A percentile compares a stretch with the other conserved stretches of the same genome.
Conservation (phyloP, 2,329 filamentous ascomycete species). For the Camptophora hylomeconis region DNA sequence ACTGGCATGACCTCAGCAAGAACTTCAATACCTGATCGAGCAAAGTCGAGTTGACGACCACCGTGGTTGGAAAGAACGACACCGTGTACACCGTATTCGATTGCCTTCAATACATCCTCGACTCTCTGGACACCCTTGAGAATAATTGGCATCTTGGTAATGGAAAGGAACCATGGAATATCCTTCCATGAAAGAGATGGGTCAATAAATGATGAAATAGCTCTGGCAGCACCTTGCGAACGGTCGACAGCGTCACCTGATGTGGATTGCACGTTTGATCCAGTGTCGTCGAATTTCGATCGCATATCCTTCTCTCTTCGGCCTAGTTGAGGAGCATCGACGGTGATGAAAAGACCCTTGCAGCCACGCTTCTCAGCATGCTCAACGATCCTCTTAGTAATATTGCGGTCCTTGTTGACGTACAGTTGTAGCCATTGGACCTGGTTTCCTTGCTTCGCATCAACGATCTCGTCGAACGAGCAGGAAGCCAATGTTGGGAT, state of each 20-base stretch:
- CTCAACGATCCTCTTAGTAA: conserved; percentile 80
- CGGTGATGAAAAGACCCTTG: conserved; percentile 94
- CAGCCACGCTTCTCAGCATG: conserved; percentile 87
- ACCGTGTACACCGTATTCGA: conserved; percentile 68
- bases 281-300: conserved; percentile 72
- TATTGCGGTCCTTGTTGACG: conserved; percentile 86
- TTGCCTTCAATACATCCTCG: conserved; percentile 83
- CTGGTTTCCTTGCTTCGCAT: conserved; percentile 66
- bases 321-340: conserved; percentile 90
- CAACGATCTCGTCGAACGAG: conserved; percentile 93
- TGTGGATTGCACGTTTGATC: conserved; percentile 63
- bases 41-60: conserved; percentile 84
- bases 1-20: conserved; percentile 88
- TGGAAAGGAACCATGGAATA: conserved; percentile 78
- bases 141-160: conserved; percentile 90
- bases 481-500: conserved; percentile 94
- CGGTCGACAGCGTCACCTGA: conserved; percentile 62
- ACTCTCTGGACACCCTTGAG: conserved; percentile 94
- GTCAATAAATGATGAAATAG: conserved; percentile 95
- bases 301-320: conserved; percentile 97
- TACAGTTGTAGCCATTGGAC: conserved; percentile 96
- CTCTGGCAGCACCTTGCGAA: conserved; percentile 81
- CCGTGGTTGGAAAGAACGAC: conserved; percentile 95
- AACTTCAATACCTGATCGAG: conserved; percentile 77
- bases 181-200: conserved; percentile 87